Base-by-base conservation (phyloP, 108 stramenopile species). In the Nannochloropsis oceanica region DNA sequence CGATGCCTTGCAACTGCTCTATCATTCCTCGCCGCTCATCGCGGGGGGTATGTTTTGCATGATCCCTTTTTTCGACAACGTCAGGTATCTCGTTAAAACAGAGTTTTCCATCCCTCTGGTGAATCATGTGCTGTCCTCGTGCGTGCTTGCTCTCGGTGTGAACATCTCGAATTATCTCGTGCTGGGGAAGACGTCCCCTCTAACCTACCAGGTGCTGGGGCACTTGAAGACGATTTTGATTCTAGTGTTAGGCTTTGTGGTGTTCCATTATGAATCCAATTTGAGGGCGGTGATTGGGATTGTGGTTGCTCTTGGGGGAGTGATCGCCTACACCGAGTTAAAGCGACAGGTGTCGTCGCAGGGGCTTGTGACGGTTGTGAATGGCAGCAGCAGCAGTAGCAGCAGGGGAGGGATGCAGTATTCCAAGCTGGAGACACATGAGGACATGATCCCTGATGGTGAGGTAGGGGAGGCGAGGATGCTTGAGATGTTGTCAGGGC, bases 141-240 rank as follows among this genome's bases (percentile, higher is more conserved):
- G 88, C 80, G 82, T 82, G 42, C 43, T 88, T 11, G 88, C 88
- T 22, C 84, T 88, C 27, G 88, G 81, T 59, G 88, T 85, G 34
- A 88, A 88, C 80, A 85, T 88, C 27, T 82, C 88, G 24, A 88
- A 88, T 81, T 88, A 88, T 42, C 79, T 85, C 22, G 88, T 88
- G 79, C 82, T 88, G 9, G 88, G 88, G 27, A 85, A 85, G 85
- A 88, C 88, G 44, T 82, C 81, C 7, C 88, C 88, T n/a, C 85
- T 88, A 3, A 88, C 88, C 27, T 88, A 88, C 84, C 88, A 88
- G 80, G 81, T 27, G 80, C 82, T 88, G 12, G 84, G 84, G 13
- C 88, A 88, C 85, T 26, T 88, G 27, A 88, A 88, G 85, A 88
- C 88, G 13, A 81, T 88, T 44, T 12, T 83, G 22, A 88, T 85